Base-by-base conservation (phyloP, 2,329 filamentous ascomycete species). In the Aspergillus clavatus region DNA sequence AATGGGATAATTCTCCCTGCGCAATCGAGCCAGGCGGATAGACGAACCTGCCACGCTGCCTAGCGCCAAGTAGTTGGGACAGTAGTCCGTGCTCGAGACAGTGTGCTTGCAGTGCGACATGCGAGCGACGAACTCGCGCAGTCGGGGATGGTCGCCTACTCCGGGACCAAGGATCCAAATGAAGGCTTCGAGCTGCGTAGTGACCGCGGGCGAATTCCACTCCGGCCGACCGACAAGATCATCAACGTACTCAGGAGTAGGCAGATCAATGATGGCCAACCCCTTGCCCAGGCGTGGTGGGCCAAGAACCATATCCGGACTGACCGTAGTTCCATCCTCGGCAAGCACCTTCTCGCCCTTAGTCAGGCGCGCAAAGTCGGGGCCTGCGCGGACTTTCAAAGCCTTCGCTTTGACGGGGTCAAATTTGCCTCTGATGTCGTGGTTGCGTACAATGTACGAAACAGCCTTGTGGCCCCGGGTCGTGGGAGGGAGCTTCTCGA, bases 301-400 rank as follows among this genome's bases (percentile, higher is more conserved):
- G 1, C 79, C 88, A 41, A 98, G 61, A 1, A 97, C 89, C 84
- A 95, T 93, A 0, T 93, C 86, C 1, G 91, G 85, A 0, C 84
- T 93, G 23, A 98, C 80, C 0, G 77, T 78, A 5, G 73, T 75
- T 4, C 88, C 89, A 56, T 84, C 78, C 11, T 74, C 70, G 19
- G 80, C 82, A 42, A 72, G 69, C 1, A 93, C 82, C 38, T 67
- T 82, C 50, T 83, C 53, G 2, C 89, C 89, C 1, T 59, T 63
- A 0, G 83, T 75, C 35, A 98, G 73, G 10, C 65, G 57, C 27
- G 73, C 73, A 65, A 77, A 94, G 39, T 83, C 71, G 0, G 54
- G 63, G 1, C 80, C 82, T 42, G 72, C 76, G 16, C 70, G 68
- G 0, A 97, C 78, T 1, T 84, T 84, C 2, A 89, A 70, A 22